phyloP scores from a whole-genome alignment of 768 basidiomycete species.

The Hysterangium stoloniferum region DNA sequence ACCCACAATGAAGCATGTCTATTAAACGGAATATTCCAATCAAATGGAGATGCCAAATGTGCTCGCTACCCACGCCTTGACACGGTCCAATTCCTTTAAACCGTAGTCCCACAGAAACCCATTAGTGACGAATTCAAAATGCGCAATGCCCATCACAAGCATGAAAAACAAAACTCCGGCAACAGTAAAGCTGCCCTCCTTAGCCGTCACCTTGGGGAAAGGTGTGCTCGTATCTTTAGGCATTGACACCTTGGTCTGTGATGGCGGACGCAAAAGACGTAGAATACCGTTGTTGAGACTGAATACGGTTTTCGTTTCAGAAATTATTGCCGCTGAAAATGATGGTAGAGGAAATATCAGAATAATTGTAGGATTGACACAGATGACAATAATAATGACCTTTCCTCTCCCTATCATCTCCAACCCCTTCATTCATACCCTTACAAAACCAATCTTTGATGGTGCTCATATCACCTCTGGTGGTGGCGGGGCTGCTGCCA shows the following conservation, averaged over 20 bases:
- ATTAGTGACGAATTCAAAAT: constrained; percentile 38
- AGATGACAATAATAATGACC: too few species aligned
- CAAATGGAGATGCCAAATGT: too few species aligned
- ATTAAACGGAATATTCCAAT: too few species aligned
- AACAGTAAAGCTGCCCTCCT: constrained; percentile 11
- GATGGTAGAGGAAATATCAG: background rate
- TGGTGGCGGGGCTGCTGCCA: constrained; percentile 36
- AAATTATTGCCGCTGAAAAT: constrained; percentile 33
- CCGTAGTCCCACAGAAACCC: constrained; percentile 41
- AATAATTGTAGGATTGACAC: too few species aligned
- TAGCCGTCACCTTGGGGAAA: background rate
- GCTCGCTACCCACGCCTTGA: constrained; percentile 3
- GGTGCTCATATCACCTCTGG: constrained; percentile 59
- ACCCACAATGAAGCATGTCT: too few species aligned
- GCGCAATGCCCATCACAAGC: constrained; percentile 37
- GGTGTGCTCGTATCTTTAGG: too few species aligned
- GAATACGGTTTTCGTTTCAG: constrained; percentile 45
- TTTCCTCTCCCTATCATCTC: constrained; percentile 33
- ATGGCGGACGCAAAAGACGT: constrained; percentile 24
- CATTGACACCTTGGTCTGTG: background rate
- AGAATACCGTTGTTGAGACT: constrained; percentile 42
- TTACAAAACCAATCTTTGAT: constrained; percentile 67
- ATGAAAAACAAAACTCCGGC: constrained; percentile 20
- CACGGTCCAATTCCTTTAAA: constrained; percentile 30
- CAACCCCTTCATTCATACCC: constrained; percentile 45